A percentile compares a stretch with the other conserved stretches of the same genome.
Conservation (phyloP, 2,329 filamentous ascomycete species). For the Penicillium sp. region DNA sequence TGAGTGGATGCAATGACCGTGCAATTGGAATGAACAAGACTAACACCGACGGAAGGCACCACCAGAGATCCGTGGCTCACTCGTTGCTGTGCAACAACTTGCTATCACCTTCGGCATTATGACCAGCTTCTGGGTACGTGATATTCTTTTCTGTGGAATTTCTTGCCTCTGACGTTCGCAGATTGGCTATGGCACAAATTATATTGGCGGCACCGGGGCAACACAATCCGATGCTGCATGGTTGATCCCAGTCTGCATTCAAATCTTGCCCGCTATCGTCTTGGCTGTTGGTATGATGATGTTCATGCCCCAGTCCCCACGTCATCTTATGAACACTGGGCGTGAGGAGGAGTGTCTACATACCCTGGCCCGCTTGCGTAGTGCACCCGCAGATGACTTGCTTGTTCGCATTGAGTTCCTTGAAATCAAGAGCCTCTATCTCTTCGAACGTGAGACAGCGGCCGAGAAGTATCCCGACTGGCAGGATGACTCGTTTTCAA, state of each 20-base stretch:
- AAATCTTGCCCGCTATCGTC: slow-evolving; percentile 65
- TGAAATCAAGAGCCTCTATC: slow-evolving; percentile 72
- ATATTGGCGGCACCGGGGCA: slow-evolving; percentile 61
- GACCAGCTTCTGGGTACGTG: slow-evolving; percentile 42
- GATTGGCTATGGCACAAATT: slow-evolving; percentile 54
- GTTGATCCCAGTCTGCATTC: slow-evolving; percentile 70
- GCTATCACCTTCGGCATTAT: slow-evolving; percentile 48
- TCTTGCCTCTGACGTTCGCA: slow-evolving; percentile 16
- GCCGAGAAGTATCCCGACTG: slow-evolving; percentile 67
- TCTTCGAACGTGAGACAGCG: slow-evolving; percentile 70
- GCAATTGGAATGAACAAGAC: not conserved
- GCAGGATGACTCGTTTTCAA: slow-evolving; percentile 60
- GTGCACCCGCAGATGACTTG: slow-evolving; percentile 61
- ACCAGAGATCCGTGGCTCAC: slow-evolving; percentile 43
- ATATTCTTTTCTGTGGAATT: not conserved
- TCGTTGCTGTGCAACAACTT: slow-evolving; percentile 45
- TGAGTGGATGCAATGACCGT: slow-evolving; percentile 3
- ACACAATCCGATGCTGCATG: slow-evolving; percentile 67
- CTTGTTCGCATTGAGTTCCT: slow-evolving; percentile 72
- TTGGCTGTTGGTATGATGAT: slow-evolving; percentile 66
- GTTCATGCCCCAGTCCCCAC: slow-evolving; percentile 75
- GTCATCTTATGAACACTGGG: slow-evolving; percentile 68
- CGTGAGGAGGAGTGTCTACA: slow-evolving; percentile 66
- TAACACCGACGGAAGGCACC: slow-evolving; percentile 32
- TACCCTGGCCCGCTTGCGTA: slow-evolving; percentile 64